These are phyloP conservation scores for Drechslerella coelobrocha DNA, from an alignment of 2,329 filamentous ascomycete genomes.

Conservation along the genomic window DNA sequence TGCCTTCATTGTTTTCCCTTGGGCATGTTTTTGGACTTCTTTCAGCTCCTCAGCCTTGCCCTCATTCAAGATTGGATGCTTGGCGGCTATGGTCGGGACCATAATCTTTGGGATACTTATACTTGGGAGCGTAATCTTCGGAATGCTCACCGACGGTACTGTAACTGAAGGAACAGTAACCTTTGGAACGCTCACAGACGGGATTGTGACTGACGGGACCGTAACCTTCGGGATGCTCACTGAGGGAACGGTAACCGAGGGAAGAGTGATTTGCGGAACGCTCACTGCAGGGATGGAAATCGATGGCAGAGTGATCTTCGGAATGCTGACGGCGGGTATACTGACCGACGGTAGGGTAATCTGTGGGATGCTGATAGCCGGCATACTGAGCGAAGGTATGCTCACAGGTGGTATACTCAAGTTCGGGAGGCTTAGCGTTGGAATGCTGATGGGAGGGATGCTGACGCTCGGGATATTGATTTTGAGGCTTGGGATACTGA, in stretches of 20 bases:
- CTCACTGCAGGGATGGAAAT: not conserved
- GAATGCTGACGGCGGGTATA: slow-evolving; percentile 1
- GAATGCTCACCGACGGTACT: too few species aligned
- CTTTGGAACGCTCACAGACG: slow-evolving; percentile 4
- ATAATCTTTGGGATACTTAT: too few species aligned
- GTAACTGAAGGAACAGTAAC: not conserved
- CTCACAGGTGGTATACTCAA: slow-evolving; percentile 1
- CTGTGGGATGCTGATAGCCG: not conserved
- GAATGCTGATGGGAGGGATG: slow-evolving; percentile 6
- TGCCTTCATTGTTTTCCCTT: slow-evolving; percentile 25
- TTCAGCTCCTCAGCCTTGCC: slow-evolving; percentile 8
- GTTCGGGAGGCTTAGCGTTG: slow-evolving; percentile 1
- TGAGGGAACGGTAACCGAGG: not conserved
- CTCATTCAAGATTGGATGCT: not conserved
- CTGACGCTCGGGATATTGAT: slow-evolving; percentile 2
- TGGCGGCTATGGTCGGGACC: not conserved
- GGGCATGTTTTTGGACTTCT: slow-evolving; percentile 5
- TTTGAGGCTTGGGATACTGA: not conserved
- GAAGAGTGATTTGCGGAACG: not conserved
- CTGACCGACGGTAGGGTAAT: not conserved
- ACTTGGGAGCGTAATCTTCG: too few species aligned
- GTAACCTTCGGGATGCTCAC: slow-evolving; percentile 8
- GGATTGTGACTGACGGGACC: not conserved
- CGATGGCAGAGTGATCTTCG: slow-evolving; percentile 7
- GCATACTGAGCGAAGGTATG: slow-evolving; percentile 2